Base-by-base conservation (phyloP, 768 basidiomycete species). In the Hypholoma fasciculare region DNA sequence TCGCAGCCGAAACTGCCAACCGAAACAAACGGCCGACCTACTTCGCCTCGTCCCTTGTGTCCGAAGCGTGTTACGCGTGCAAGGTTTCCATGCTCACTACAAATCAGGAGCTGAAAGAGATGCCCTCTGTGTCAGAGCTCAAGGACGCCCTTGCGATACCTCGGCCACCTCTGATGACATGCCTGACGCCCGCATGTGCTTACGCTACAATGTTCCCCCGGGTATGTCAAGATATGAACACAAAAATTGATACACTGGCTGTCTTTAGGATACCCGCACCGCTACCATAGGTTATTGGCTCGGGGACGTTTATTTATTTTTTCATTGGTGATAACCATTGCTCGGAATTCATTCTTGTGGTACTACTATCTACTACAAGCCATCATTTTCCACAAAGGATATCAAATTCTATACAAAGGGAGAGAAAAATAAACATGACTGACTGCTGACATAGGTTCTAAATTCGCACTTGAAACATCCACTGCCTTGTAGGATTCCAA, bases 161-260 rank as follows among this genome's bases (percentile, higher is more conserved):
- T 23, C 39, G 58, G 11, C 34, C 59, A 14, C 43, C 27, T 6
- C 34, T 53, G 14, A 44, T 44, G 16, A 55, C 57, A 2, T 65
- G 63, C 49, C 12, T 61, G 17, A 54, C 61, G 1, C 54, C 61
- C 1, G 40, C 60, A 8, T 65, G 63, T 26, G 57, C 59, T n/a
- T 65, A 63, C 51, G 23, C 39, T 0, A 48, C 30, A 6, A 26
- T 58, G 7, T 46, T 57, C 2, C 11, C 49, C 12, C 50, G 13
- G 7, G 20, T 55, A 1, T 61, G 49, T 38, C 7, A 44, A 2
- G 50, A 55, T 13, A 59, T 65, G 16, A 59, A 59, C 34, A 40
- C 49, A n/a, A 51, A 57, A 13, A 43, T 63, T 2, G 61, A 61
- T 3, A 53, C 26, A 2, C 57, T 64, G 20, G 36, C 52, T 6